A percentile compares a stretch with the other conserved stretches of the same genome.
Evolutionary conservation across 805 yeast species (phyloP).

Genomic region (Saccharomycopsis fibuligera): DNA sequence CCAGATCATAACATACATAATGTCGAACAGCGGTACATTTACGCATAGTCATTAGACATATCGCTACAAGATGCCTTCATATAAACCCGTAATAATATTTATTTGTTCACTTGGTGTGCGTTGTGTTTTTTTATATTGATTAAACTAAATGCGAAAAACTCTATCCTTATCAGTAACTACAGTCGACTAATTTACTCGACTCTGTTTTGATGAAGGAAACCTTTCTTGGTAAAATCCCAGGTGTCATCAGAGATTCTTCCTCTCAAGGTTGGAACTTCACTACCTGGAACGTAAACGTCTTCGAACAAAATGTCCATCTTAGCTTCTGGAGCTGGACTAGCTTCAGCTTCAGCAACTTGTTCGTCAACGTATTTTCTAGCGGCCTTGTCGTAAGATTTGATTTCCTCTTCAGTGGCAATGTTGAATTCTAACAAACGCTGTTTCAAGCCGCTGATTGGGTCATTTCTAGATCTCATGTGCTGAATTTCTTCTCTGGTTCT

Average conservation of each 20-base stretch:
- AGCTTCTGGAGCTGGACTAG: slow-evolving; percentile 92
- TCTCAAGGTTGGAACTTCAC: slow-evolving; percentile 87
- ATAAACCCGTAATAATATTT: neutral
- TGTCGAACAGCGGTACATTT: too few species aligned
- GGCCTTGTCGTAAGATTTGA: slow-evolving; percentile 90
- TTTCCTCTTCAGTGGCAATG: slow-evolving; percentile 90
- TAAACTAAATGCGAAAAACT: neutral
- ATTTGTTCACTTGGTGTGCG: neutral
- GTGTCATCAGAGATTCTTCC: slow-evolving; percentile 96
- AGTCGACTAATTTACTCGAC: slow-evolving; percentile 13
- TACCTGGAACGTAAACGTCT: slow-evolving; percentile 93
- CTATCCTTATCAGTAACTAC: neutral
- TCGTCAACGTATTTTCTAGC: slow-evolving; percentile 94
- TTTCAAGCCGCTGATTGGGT: slow-evolving; percentile 95
- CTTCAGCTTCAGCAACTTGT: slow-evolving; percentile 91
- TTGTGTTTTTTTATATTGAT: neutral
- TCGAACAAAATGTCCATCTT: slow-evolving; percentile 90
- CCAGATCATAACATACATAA: too few species aligned
- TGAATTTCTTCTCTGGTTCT: slow-evolving; percentile 99
- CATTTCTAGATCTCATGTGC: slow-evolving; percentile 98
- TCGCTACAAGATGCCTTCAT: neutral
- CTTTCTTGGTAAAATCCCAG: slow-evolving; percentile 62
- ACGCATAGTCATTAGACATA: neutral
- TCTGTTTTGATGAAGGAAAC: slow-evolving; percentile 30
- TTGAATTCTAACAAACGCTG: slow-evolving; percentile 72